Base-by-base conservation (phyloP, 108 stramenopile genomes). In the Fragilaria crotonensis region DNA sequence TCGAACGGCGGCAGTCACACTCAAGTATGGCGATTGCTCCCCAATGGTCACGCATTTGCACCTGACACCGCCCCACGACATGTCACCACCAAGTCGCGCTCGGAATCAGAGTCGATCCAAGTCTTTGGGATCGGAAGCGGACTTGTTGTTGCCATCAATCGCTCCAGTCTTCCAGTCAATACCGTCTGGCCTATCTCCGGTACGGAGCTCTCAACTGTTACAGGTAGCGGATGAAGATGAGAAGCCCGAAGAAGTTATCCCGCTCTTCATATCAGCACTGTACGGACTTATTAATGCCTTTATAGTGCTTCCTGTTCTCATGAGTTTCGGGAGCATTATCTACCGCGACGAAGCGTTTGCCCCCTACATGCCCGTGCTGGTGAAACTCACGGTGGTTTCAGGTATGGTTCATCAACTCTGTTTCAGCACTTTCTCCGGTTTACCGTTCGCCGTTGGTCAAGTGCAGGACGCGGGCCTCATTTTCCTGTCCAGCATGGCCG, bases 391-490 rank as follows among this genome's bases (percentile, higher is more conserved):
- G 3, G 54, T 90, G 9, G 64, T 90, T 2, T 85, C 81, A 45
- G 89, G 86, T 26, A 79, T 91, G 46, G 76, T 98, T 41, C 97
- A 98, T 67, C 97, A 98, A 78, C 31, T 93, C 2, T 82, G 82
- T 29, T 98, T 98, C 72, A 84, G 85, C 11, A 54, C 85, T 14
- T 66, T 92, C 26, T 82, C 79, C 49, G 72, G 82, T 5, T 66
- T 98, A 18, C 90, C 93, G 20, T 98, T 96, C 67, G 95, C 96
- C 4, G 91, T 97, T 21, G 96, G 98, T 18, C 87, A 88, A 59
- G 97, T 98, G 0, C 97, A 98, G 72, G 98, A 99, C 72, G 98
- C 98, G 7, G 96, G 98, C 1, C 73, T 99, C 29, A 99, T 99
- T 61, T 99, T 99, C 68, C 72, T 99, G 45, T 73, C 79, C 30